Evolutionary conservation across 495 filamentous ascomycete species (phyloP), one percentile per base, ranked within the genome.

Genomic region (Elasticomyces elasticus): DNA sequence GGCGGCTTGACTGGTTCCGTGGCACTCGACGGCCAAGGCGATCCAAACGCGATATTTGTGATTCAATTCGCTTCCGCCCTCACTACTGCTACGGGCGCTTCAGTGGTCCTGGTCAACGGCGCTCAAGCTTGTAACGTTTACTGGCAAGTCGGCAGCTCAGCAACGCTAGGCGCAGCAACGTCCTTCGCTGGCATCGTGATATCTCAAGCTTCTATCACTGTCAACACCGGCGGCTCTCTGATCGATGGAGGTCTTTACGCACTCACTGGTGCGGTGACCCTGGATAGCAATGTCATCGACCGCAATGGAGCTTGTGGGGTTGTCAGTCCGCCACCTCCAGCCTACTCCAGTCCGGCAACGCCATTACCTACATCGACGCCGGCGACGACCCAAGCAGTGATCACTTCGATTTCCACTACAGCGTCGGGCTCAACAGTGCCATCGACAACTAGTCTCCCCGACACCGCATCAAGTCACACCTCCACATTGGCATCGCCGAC

Each of bases 91-190:
- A 35, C 53, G 3, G 53, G 45, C 26, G 30, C 53, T 20, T 12
- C 17, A 7, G 46, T 56, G 11, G 24, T 56, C 19, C 46, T 56
- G n/a, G 43, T 51, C 31, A 56, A 56, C 23, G 53, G 53, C 20
- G 53, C 53, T 20, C 28, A 56, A 15, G 44, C 53, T 10, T 56
- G 53, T 46, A 56, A 56, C 31, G 53, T 56, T 30, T 56, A 35
- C 46, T 56, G 53, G 53, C 53, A 56, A 26, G 53, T 56, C 20
- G 53, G 53, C 15, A 56, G 53, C 53, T 56, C 53, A 17, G 53
- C 53, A 23, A 56, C 53, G 7, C 31, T 56, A 11, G 53, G 52
- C 0, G 49, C 52, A 12, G 43, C 19, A 17, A 55, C 52, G 4
- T 1, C 25, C 13, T 55, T 55, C 28, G 52, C 52, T 26, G 52